A percentile compares a stretch with the other conserved stretches of the same genome.
These are phyloP conservation scores for Gymnopilus junonius DNA, from an alignment of 768 basidiomycete species.

Conservation along the genomic window DNA sequence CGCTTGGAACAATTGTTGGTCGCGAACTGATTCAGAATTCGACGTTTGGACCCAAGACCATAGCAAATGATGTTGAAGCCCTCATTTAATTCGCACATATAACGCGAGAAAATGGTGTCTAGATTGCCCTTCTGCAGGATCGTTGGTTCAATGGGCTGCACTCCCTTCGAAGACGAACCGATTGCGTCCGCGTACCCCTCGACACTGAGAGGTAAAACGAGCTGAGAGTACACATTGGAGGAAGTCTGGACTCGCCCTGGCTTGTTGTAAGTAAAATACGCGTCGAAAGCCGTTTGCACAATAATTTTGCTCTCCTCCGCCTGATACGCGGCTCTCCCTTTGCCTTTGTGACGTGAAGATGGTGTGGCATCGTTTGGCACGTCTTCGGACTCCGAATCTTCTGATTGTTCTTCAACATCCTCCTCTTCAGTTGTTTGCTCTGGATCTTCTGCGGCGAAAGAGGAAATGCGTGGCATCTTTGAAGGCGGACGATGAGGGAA, in stretches of 20 bases:
- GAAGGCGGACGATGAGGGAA: neutral
- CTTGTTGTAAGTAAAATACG: constrained; percentile 75
- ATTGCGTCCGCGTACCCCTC: constrained; percentile 62
- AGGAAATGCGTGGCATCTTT: neutral
- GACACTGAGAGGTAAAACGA: constrained; percentile 70
- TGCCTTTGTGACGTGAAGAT: constrained; percentile 22
- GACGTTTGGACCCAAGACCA: constrained; percentile 88
- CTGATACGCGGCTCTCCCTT: constrained; percentile 22
- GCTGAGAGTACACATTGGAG: constrained; percentile 75
- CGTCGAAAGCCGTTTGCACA: constrained; percentile 77
- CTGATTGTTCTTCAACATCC: constrained; percentile 18
- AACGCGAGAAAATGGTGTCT: constrained; percentile 56
- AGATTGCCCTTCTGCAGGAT: constrained; percentile 36
- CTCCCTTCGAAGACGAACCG: constrained; percentile 28
- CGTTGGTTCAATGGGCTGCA: constrained; percentile 36
- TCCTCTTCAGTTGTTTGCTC: constrained; percentile 21
- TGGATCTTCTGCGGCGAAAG: constrained; percentile 3
- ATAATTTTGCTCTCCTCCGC: constrained; percentile 41
- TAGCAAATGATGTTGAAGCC: constrained; percentile 92
- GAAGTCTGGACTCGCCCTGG: constrained; percentile 71
- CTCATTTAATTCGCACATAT: constrained; percentile 70
- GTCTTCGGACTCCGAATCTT: constrained; percentile 22
- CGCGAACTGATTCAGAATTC: constrained; percentile 77
- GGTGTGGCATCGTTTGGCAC: constrained; percentile 9
- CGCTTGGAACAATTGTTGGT: constrained; percentile 51